Percentiles rank a stretch among this genome's conserved stretches.
phyloP scores from a whole-genome alignment of 2,329 filamentous ascomycete genomes.

The Rhynchosporium secalis region DNA sequence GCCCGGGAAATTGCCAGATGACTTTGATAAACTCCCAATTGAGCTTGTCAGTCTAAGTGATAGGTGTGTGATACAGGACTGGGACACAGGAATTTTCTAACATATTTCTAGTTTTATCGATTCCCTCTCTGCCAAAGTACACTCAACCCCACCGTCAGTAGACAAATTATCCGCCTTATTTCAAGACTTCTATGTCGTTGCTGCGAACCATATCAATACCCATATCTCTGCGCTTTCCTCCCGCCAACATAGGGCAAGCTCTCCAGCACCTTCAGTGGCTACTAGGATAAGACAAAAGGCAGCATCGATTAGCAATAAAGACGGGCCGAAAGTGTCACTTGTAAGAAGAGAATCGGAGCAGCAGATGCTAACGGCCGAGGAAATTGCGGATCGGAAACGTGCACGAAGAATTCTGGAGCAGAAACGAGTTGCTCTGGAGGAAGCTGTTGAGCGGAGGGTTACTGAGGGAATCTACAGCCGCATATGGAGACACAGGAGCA shows the following conservation, averaged over 20 bases:
- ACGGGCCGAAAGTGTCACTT: conserved; percentile 48
- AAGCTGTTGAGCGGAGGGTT: conserved; percentile 83
- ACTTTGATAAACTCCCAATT: conserved; percentile 87
- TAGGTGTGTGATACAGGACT: conserved; percentile 53
- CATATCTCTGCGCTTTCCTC: conserved; percentile 81
- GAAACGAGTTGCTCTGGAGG: conserved; percentile 77
- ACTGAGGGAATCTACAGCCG: conserved; percentile 84
- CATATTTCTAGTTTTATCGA: conserved; percentile 73
- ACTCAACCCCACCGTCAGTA: conserved; percentile 78
- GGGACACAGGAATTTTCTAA: conserved; percentile 21
- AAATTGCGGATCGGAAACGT: conserved; percentile 77
- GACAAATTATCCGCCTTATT: conserved; percentile 83
- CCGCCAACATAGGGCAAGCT: conserved; percentile 68
- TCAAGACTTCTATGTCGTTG: conserved; percentile 87
- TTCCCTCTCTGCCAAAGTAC: conserved; percentile 81
- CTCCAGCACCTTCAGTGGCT: conserved; percentile 54
- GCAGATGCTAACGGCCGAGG: conserved; percentile 88
- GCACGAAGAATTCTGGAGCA: conserved; percentile 76
- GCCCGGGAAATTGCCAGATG: conserved; percentile 41
- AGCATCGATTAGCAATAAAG: conserved; percentile 54
- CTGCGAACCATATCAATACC: conserved; percentile 79
- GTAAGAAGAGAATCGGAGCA: conserved; percentile 52
- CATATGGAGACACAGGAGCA: conserved; percentile 88
- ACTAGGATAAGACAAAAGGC: conserved; percentile 58
- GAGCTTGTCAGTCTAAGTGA: conserved; percentile 90